A percentile compares a stretch with the other conserved stretches of the same genome.
These are phyloP conservation scores for Metschnikowia kunwiensis DNA, from an alignment of 805 yeast species.

Conservation along the genomic window DNA sequence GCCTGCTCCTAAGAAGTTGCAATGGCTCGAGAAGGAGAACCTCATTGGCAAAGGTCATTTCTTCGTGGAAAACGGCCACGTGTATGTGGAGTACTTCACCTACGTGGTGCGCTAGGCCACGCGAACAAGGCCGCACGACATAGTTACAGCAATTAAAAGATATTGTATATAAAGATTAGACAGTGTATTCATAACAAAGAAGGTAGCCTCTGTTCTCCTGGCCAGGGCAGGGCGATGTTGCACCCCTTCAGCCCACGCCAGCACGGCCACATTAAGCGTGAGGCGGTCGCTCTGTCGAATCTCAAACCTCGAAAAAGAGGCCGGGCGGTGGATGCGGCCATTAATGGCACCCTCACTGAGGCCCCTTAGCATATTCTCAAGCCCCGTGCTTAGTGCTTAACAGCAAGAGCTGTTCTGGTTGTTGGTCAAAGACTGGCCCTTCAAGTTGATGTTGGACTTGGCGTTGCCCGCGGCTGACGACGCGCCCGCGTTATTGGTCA, in stretches of 20 bases:
- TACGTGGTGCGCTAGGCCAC: conserved; percentile 32
- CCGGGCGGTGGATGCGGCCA: too few species aligned
- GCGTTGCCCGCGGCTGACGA: conserved; percentile 32
- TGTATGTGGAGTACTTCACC: conserved; percentile 55
- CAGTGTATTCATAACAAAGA: conserved; percentile 2
- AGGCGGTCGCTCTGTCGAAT: too few species aligned
- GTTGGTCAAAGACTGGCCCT: conserved; percentile 57
- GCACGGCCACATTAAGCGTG: background rate
- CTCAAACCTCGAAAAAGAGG: too few species aligned
- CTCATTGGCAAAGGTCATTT: conserved; percentile 61
- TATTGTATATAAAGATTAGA: conserved; percentile 1
- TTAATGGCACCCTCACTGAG: too few species aligned
- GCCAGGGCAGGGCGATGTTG: too few species aligned
- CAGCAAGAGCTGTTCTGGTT: conserved; percentile 41
- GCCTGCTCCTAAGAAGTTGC: conserved; percentile 39
- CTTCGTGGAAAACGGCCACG: conserved; percentile 44
- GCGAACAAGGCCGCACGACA: too few species aligned
- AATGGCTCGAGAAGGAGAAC: conserved; percentile 51
- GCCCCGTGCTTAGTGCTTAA: too few species aligned
- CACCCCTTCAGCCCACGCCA: too few species aligned
- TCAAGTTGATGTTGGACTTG: conserved; percentile 67
- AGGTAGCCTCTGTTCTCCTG: too few species aligned
- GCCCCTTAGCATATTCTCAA: too few species aligned
- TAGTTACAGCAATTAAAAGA: too few species aligned
- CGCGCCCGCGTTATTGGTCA: conserved; percentile 62